Conservation (phyloP, 164 flowering plant genomes). For the Kingdonia uniflora region DNA sequence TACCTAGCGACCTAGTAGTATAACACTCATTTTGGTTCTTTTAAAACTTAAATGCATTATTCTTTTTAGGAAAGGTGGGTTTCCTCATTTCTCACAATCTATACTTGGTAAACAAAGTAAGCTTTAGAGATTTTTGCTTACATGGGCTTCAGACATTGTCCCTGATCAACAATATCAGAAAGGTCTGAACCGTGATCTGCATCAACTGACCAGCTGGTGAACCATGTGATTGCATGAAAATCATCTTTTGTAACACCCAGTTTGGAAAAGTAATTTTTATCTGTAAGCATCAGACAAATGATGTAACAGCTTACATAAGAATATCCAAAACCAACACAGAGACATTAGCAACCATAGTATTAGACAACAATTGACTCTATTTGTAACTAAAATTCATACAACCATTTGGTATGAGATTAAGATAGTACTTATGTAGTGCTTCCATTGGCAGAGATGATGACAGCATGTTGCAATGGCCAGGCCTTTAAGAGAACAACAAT, state of each 20-base stretch:
- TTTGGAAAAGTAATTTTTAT: constrained; percentile 42
- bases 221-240: constrained; percentile 88
- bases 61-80: too few relatives aligned
- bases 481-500: constrained; percentile 33
- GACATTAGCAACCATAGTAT: too few relatives aligned
- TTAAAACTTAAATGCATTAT: background rate
- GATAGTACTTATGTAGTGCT: constrained; percentile 64
- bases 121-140: constrained; percentile 18
- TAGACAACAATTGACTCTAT: too few relatives aligned
- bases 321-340: background rate
- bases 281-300: constrained; percentile 24
- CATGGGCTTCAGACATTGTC: constrained; percentile 18
- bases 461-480: constrained; percentile 91
- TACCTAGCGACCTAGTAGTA: too few relatives aligned
- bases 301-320: background rate
- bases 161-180: constrained; percentile 26
- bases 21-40: background rate
- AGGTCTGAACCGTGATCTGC: constrained; percentile 67
- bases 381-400: too few relatives aligned
- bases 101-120: background rate
- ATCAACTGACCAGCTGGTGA: constrained; percentile 99
- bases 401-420: too few relatives aligned
- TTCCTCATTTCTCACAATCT: too few relatives aligned
- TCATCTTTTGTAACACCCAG: constrained; percentile 62
- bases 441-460: constrained; percentile 98